Percentiles rank a stretch among this genome's conserved stretches.
These are phyloP conservation scores for Collybia mongolica DNA, from an alignment of 768 basidiomycete species.

Conservation along the genomic window DNA sequence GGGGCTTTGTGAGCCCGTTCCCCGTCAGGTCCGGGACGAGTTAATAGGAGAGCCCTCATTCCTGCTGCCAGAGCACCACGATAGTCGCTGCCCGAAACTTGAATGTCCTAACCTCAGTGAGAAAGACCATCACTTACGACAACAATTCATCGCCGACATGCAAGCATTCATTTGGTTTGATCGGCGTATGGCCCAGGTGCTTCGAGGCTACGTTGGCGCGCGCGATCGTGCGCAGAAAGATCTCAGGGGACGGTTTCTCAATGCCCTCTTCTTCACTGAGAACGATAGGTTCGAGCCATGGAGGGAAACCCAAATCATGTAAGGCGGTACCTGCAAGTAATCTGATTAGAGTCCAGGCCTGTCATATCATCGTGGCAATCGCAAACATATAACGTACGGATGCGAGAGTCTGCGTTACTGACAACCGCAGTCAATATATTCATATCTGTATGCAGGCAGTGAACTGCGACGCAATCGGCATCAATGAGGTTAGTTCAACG, in stretches of 20 bases:
- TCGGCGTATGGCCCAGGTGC: slow-evolving; percentile 12
- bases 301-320: slow-evolving; percentile 56
- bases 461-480: slow-evolving; percentile 32
- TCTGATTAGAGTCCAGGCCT: not conserved
- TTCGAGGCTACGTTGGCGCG: slow-evolving; percentile 21
- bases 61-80: slow-evolving; percentile 17
- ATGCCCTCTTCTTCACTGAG: slow-evolving; percentile 68
- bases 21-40: slow-evolving; percentile 5
- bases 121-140: slow-evolving; percentile 40
- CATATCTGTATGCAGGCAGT: slow-evolving; percentile 38
- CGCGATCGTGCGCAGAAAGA: slow-evolving; percentile 51
- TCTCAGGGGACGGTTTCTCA: slow-evolving; percentile 64
- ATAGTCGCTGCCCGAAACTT: slow-evolving; percentile 13
- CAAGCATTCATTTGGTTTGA: slow-evolving; percentile 44
- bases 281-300: slow-evolving; percentile 51
- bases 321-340: slow-evolving; percentile 42
- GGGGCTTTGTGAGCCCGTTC: slow-evolving; percentile 13
- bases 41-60: slow-evolving; percentile 19
- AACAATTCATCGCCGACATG: slow-evolving; percentile 78
- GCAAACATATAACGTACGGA: slow-evolving; percentile 45
- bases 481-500: not conserved
- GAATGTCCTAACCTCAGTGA: not conserved
- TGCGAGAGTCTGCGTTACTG: slow-evolving; percentile 72
- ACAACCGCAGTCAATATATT: slow-evolving; percentile 56
- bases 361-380: not conserved